A percentile compares a stretch with the other conserved stretches of the same genome.
Evolutionary conservation across 1,139 yeast genomes (phyloP).

Genomic region (Kurtzmaniella natalensis): DNA sequence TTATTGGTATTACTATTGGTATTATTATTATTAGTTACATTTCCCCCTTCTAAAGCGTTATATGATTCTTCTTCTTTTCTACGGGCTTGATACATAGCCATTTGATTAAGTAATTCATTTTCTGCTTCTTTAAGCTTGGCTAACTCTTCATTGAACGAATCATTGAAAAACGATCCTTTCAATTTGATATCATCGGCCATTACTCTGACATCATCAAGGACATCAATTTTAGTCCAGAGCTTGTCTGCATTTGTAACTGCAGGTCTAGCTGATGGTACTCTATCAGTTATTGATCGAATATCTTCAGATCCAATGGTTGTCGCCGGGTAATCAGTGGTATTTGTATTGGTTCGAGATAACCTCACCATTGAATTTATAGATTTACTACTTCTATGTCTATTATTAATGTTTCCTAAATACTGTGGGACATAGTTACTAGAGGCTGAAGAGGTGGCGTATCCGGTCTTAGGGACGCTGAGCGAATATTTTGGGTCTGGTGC

Average conservation of each 20-base stretch:
- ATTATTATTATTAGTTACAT: slow-evolving; percentile 3
- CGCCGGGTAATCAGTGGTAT: slow-evolving; percentile 10
- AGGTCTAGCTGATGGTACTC: slow-evolving; percentile 46
- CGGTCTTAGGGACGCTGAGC: not conserved
- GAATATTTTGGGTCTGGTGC: too few species aligned
- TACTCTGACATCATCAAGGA: slow-evolving; percentile 71
- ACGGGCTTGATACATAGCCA: slow-evolving; percentile 39
- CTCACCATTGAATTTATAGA: slow-evolving; percentile 7
- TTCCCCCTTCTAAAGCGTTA: slow-evolving; percentile 6
- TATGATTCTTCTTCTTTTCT: slow-evolving; percentile 16
- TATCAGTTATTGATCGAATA: slow-evolving; percentile 35
- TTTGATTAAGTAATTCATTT: slow-evolving; percentile 51
- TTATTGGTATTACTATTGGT: slow-evolving; percentile 7
- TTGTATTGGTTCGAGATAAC: slow-evolving; percentile 26
- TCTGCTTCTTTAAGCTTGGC: slow-evolving; percentile 57
- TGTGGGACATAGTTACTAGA: not conserved
- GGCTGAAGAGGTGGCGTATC: not conserved
- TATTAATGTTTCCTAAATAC: not conserved
- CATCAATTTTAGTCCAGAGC: slow-evolving; percentile 86
- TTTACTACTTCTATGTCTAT: slow-evolving; percentile 1
- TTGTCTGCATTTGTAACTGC: slow-evolving; percentile 62
- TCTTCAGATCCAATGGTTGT: not conserved
- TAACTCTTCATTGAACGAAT: slow-evolving; percentile 54
- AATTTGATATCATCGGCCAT: slow-evolving; percentile 55
- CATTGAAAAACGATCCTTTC: slow-evolving; percentile 60